Evolutionary conservation across 306 rosid genomes (phyloP), one percentile per base, ranked within the genome.

Genomic region (Sophora flavescens): DNA sequence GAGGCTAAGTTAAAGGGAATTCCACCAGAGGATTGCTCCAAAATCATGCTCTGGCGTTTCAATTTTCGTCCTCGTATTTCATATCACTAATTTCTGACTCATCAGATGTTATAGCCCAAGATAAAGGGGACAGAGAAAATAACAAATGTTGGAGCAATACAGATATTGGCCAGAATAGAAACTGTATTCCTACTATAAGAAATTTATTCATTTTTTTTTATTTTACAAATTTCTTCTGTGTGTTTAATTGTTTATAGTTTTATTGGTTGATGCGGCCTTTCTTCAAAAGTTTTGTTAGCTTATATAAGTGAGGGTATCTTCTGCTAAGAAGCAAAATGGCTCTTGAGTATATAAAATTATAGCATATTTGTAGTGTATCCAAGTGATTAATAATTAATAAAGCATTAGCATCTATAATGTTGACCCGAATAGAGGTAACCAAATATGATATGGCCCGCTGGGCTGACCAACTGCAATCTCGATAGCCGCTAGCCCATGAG

Each of bases 1-100:
- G 98, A 95, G 68, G 74, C 90, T 4, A 91, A 90, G 58, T 71
- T 95, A 26, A 90, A 88, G 75, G 98, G 97, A 52, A 88, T 92
- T 82, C 98, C 98, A 73, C 81, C 92, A 70, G 82, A 89, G 6
- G 92, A 85, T 6, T 95, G 98, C 84, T 92, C 98, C 69, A 86
- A 80, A 71, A 95, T 92, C 81, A 81, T 89, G 94, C 85, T 95
- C 3, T 93, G 98, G 98, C 87, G 73, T 63, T 87, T 91, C 81
- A 87, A 83, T 75, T 75, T 84, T 59, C 87, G 53, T 41, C 47
- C 53, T 15, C 73, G 44, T 54, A 38, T 81, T 15, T 67, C 86
- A 79, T 74, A 50, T 60, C 83, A 85, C 71, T 84, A 82, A 52
- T 47, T 67, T 78, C 53, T 64, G 73, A 39, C 62, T 15, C 22